A percentile compares a stretch with the other conserved stretches of the same genome.
phyloP scores from a whole-genome alignment of 305 asterid species.

The Fraxinus albicans region DNA sequence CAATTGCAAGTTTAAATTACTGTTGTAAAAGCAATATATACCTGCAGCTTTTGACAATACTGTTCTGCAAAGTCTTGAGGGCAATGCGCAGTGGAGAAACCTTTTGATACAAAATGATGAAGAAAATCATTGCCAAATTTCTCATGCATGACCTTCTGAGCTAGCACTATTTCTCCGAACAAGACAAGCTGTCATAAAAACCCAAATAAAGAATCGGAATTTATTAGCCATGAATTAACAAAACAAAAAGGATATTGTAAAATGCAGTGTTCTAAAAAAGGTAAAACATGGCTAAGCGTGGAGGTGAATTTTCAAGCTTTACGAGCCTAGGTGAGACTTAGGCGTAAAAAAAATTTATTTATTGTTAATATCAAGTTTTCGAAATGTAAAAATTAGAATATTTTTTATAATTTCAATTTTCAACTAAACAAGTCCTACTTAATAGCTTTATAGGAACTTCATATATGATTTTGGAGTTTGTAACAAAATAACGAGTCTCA shows the following conservation, averaged over 20 bases:
- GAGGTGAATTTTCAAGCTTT: too few relatives aligned
- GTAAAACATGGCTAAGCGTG: too few relatives aligned
- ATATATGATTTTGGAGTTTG: too few relatives aligned
- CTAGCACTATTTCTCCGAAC: conserved; percentile 79
- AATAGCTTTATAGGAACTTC: too few relatives aligned
- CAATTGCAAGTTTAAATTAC: not conserved
- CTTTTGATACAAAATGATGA: conserved; percentile 63
- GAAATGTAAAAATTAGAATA: too few relatives aligned
- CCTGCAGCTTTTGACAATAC: conserved; percentile 87
- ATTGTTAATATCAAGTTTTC: too few relatives aligned
- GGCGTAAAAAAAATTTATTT: too few relatives aligned
- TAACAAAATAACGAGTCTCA: too few relatives aligned
- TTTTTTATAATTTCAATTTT: too few relatives aligned
- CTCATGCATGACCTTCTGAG: conserved; percentile 93
- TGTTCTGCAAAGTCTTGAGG: conserved; percentile 84
- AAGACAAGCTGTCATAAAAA: conserved; percentile 54
- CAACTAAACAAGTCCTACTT: too few relatives aligned
- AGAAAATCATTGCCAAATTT: conserved; percentile 82
- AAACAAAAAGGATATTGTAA: not conserved
- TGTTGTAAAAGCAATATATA: conserved; percentile 21
- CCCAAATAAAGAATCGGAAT: conserved; percentile 10
- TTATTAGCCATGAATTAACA: not conserved
- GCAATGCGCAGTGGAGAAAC: conserved; percentile 63
- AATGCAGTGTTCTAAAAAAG: too few relatives aligned
- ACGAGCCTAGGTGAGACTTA: too few relatives aligned